These are phyloP conservation scores for Suillus spraguei DNA, from an alignment of 768 basidiomycete species.

Conservation along the genomic window DNA sequence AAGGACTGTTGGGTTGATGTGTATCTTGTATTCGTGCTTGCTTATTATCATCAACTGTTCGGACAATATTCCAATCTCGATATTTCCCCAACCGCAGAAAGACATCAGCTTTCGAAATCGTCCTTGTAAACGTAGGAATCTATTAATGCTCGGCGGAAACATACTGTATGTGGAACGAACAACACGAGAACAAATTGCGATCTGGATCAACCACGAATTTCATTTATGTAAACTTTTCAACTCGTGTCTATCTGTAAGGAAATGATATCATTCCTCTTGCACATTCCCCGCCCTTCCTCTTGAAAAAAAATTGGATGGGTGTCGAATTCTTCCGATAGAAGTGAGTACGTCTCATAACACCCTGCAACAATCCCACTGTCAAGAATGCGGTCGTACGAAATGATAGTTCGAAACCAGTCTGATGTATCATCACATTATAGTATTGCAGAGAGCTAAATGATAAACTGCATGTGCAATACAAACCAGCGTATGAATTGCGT, in stretches of 20 bases:
- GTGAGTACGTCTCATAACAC: background rate
- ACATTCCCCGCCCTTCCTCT: conserved; percentile 43
- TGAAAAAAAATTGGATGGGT: conserved; percentile 42
- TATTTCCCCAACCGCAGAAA: background rate
- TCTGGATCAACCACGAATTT: background rate
- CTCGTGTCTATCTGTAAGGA: conserved; percentile 30
- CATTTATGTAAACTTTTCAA: background rate
- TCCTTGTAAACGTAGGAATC: background rate
- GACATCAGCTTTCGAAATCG: background rate
- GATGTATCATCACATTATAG: no score
- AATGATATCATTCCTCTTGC: conserved; percentile 51
- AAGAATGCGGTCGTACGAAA: conserved; percentile 68
- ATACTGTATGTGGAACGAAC: background rate
- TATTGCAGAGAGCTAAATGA: no score
- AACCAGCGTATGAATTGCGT: no score
- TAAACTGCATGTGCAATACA: no score
- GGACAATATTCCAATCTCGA: background rate
- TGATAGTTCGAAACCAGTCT: conserved; percentile 44
- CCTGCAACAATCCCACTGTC: conserved; percentile 49
- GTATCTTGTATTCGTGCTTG: background rate
- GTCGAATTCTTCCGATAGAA: conserved; percentile 28
- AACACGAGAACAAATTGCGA: background rate
- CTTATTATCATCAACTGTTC: background rate
- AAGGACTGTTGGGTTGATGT: conserved; percentile 59
- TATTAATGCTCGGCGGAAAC: background rate